phyloP scores from a whole-genome alignment of 2,329 filamentous ascomycete genomes.

The Thielaviopsis populi region DNA sequence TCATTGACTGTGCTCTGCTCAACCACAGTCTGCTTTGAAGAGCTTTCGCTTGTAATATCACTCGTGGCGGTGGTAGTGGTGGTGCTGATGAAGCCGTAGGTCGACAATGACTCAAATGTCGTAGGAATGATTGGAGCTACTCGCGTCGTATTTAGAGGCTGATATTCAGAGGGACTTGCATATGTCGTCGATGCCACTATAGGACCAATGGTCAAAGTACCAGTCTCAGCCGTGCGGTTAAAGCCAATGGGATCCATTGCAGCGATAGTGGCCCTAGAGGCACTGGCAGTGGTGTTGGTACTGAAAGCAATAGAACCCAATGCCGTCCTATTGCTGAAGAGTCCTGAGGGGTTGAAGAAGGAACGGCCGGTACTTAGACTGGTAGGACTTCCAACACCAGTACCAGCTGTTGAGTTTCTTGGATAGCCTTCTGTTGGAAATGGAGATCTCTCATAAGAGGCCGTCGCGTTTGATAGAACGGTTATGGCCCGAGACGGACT shows the following conservation, averaged over 20 bases:
- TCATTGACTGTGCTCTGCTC: not conserved
- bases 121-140: not conserved
- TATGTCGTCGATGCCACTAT: not conserved
- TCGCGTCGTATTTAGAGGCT: not conserved
- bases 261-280: not conserved
- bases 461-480: not conserved
- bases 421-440: not conserved
- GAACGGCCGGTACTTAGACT: not conserved
- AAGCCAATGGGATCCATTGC: slow-evolving; percentile 6
- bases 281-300: not conserved
- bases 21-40: not conserved
- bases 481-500: not conserved
- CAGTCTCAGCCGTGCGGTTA: slow-evolving; percentile 6
- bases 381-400: not conserved
- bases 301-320: not conserved
- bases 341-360: not conserved
- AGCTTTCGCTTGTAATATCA: not conserved
- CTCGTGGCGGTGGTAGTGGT: not conserved
- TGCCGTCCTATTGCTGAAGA: not conserved
- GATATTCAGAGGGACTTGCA: not conserved
- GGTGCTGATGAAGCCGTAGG: not conserved
- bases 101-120: slow-evolving; percentile 4
- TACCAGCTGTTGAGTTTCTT: not conserved
- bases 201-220: slow-evolving; percentile 1
- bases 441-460: too few species aligned